Conservation (phyloP, 176 grass and related monocot species). For the Hordeum vulgare region MorexV3_pseudomolecules_assembly NC_058522.1:586730949-586731448, state of each 20-base stretch:
- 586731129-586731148: constrained; percentile 14
- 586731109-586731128: not conserved
- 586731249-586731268: constrained; percentile 35
- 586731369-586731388: constrained; percentile 88
- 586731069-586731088: not conserved
- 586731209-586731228: constrained; percentile 94
- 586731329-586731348: not conserved
- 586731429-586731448: constrained; percentile 5
- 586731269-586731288: constrained; percentile 52
- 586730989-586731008: not conserved
- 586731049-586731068: not conserved
- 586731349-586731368: not conserved
- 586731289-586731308: constrained; percentile 12
- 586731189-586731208: constrained; percentile 18
- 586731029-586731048: not conserved
- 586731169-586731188: not conserved
- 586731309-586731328: not conserved
- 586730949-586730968: not conserved
- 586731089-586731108: not conserved
- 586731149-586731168: not conserved
- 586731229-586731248: constrained; percentile 42
- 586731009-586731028: not conserved
- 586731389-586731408: constrained; percentile 70
- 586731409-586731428: constrained; percentile 21
- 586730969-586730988: not conserved